Evolutionary conservation across 129 eudicot genomes (phyloP).

Genomic region (Escallonia rubra): DNA sequence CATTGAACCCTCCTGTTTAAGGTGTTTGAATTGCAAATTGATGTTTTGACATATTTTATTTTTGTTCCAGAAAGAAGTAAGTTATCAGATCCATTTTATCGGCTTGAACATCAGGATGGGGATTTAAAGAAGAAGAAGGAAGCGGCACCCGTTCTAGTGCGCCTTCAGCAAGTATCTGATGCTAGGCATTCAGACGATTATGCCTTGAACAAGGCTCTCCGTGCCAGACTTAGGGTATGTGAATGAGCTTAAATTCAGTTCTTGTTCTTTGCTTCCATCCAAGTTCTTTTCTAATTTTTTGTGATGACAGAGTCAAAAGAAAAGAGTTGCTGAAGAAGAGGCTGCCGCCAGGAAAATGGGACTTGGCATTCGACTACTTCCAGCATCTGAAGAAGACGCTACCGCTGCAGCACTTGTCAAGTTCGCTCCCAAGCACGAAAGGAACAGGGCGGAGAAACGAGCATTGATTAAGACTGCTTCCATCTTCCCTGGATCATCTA

Average conservation of each 20-base stretch:
- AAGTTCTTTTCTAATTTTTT: neutral
- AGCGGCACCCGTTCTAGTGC: conserved; percentile 80
- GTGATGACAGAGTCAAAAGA: conserved; percentile 54
- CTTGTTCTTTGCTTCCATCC: neutral
- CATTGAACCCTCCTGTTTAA: neutral
- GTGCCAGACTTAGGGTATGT: conserved; percentile 65
- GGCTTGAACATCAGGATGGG: conserved; percentile 87
- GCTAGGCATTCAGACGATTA: conserved; percentile 77
- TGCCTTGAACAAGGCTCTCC: conserved; percentile 63
- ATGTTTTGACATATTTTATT: neutral
- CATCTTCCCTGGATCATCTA: conserved; percentile 41
- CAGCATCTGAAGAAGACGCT: conserved; percentile 65
- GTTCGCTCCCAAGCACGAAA: conserved; percentile 57
- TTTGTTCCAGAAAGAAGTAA: conserved; percentile 52
- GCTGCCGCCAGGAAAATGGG: conserved; percentile 61
- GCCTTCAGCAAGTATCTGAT: conserved; percentile 76
- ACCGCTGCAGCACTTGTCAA: conserved; percentile 61
- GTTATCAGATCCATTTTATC: conserved; percentile 78
- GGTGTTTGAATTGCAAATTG: neutral
- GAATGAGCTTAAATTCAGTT: neutral
- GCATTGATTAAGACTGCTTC: conserved; percentile 62
- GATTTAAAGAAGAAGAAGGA: conserved; percentile 83
- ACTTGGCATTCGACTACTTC: conserved; percentile 70
- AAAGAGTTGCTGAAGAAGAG: conserved; percentile 89
- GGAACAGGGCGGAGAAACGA: conserved; percentile 59